Evolutionary conservation across 805 yeast genomes (phyloP).

Genomic region (Ogataea paraovalis): DNA sequence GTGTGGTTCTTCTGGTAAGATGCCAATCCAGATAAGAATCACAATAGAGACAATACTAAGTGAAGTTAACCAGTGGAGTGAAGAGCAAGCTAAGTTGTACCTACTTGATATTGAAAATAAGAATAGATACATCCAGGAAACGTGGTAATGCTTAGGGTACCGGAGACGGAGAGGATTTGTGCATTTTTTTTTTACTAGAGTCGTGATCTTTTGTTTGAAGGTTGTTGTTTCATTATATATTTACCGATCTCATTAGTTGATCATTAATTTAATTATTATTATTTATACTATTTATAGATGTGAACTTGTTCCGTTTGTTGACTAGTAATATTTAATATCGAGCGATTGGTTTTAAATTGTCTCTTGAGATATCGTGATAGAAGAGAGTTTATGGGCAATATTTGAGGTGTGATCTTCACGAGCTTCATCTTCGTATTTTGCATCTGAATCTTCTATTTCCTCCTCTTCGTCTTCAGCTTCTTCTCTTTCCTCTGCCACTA

Average conservation of each 20-base stretch:
- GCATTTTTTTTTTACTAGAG: not conserved
- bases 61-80: slow-evolving; percentile 38
- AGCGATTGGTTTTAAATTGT: too few relatives aligned
- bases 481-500: slow-evolving; percentile 11
- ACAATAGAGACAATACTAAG: slow-evolving; percentile 64
- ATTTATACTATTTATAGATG: too few relatives aligned
- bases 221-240: too few relatives aligned
- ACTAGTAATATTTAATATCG: too few relatives aligned
- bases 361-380: too few relatives aligned
- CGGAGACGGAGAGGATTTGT: too few relatives aligned
- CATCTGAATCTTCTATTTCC: slow-evolving; percentile 11
- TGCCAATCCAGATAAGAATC: slow-evolving; percentile 82
- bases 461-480: slow-evolving; percentile 20
- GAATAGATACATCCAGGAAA: slow-evolving; percentile 78
- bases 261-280: too few relatives aligned
- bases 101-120: slow-evolving; percentile 56
- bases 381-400: too few relatives aligned
- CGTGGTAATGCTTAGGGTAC: slow-evolving; percentile 71
- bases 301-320: too few relatives aligned
- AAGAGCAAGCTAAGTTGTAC: slow-evolving; percentile 46
- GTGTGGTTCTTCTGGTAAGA: slow-evolving; percentile 91
- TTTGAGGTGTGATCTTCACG: slow-evolving; percentile 7
- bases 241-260: too few relatives aligned
- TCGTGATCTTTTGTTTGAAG: too few relatives aligned
- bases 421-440: slow-evolving; percentile 10